A percentile compares a stretch with the other conserved stretches of the same genome.
These are phyloP conservation scores for Populus davidiana DNA, from an alignment of 345 rosid genomes.

Conservation along the genomic window DNA sequence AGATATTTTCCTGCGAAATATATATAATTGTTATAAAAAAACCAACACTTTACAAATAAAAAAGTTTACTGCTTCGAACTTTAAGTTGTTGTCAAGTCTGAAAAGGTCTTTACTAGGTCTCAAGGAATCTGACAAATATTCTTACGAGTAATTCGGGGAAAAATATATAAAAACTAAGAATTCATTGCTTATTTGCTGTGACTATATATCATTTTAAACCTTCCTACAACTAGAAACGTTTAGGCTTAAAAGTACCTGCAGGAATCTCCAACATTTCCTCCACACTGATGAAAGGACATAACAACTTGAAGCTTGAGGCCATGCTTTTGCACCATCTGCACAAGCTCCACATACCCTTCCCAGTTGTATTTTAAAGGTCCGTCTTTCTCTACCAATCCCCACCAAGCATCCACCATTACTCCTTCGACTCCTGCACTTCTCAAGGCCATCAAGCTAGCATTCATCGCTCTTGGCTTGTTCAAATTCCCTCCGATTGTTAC, in stretches of 20 bases:
- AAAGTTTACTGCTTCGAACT: not conserved
- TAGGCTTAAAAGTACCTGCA: constrained; percentile 60
- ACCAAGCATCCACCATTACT: constrained; percentile 97
- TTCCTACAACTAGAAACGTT: not conserved
- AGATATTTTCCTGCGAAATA: not conserved
- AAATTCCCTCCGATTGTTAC: constrained; percentile 60
- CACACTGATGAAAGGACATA: constrained; percentile 99
- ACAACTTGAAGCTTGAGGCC: constrained; percentile 89
- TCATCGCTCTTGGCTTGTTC: constrained; percentile 84
- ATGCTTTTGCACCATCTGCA: constrained; percentile 76
- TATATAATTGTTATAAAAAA: not conserved
- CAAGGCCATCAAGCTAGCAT: constrained; percentile 87
- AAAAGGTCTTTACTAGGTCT: not conserved
- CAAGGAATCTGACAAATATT: not conserved
- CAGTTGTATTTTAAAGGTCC: constrained; percentile 88
- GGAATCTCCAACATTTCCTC: constrained; percentile 98
- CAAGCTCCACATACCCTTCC: constrained; percentile 93
- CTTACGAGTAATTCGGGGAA: not conserved
- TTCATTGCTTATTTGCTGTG: not conserved
- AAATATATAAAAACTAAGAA: not conserved
- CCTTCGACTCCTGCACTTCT: constrained; percentile 95
- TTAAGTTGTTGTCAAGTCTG: not conserved
- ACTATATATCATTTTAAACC: not conserved
- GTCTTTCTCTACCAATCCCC: constrained; percentile 98
- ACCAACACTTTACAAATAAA: not conserved